phyloP scores from a whole-genome alignment of 495 filamentous ascomycete species.

The Daldinia decipiens region DNA sequence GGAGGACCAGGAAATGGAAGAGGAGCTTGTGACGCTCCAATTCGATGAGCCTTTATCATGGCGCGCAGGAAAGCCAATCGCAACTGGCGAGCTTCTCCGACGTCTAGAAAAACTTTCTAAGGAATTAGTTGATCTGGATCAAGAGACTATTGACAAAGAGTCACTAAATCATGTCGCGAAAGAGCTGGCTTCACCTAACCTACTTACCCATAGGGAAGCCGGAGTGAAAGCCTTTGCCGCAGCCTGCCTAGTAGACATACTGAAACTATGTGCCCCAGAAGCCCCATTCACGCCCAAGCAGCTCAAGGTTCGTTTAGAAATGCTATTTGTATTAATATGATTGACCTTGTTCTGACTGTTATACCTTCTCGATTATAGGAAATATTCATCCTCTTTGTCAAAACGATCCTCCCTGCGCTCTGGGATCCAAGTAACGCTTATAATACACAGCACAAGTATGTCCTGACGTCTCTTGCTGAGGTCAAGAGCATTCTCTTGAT shows the following conservation, averaged over 20 bases:
- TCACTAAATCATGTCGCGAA: constrained; percentile 86
- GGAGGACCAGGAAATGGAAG: constrained; percentile 49
- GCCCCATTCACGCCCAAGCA: constrained; percentile 91
- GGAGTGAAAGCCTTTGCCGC: constrained; percentile 90
- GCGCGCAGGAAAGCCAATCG: constrained; percentile 89
- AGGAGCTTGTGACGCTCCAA: constrained; percentile 57
- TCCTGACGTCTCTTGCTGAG: constrained; percentile 86
- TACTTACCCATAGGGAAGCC: constrained; percentile 89
- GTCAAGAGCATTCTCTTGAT: constrained; percentile 95
- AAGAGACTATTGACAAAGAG: constrained; percentile 84
- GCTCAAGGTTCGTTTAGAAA: constrained; percentile 73
- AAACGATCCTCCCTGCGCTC: constrained; percentile 82
- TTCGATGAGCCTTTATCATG: constrained; percentile 93
- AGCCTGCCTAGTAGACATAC: constrained; percentile 91
- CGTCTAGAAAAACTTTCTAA: constrained; percentile 82
- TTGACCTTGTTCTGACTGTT: constrained; percentile 24
- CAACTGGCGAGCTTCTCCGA: constrained; percentile 80
- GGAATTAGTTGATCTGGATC: constrained; percentile 86
- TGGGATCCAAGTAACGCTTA: constrained; percentile 90
- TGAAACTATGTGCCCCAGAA: constrained; percentile 93
- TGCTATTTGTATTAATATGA: background rate
- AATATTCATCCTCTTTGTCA: constrained; percentile 90
- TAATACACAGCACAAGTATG: constrained; percentile 90
- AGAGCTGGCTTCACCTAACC: constrained; percentile 82
- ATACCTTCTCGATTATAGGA: constrained; percentile 65